Base-by-base conservation (phyloP, 2,329 filamentous ascomycete genomes). In the Ustulina deusta region DNA sequence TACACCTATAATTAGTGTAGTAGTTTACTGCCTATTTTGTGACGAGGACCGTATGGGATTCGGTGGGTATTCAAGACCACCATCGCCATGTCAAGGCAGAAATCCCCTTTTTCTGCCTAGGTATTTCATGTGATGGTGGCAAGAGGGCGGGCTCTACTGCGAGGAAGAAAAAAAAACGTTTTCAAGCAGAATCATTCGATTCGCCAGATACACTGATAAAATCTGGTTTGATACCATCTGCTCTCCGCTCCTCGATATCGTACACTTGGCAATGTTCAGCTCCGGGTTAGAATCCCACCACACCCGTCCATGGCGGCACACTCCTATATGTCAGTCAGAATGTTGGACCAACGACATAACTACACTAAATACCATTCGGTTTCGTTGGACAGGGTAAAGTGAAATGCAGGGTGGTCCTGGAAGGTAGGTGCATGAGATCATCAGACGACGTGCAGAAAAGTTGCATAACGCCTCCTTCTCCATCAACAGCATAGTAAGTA, bases 201-300 rank as follows among this genome's bases (percentile, higher is more conserved):
- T 15, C 36, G n/a, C 25, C 22, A 2, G 29, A 2, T 25, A 36
- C 10, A 17, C 61, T 11, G 29, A 54, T 38, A 52, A 40, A 61
- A 42, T 36, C 38, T 40, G 34, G 49, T 61, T 56, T 49, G 36
- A 54, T 11, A 32, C 40, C 42, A 52, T 36, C 52, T 20, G 42
- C 42, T 42, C n/a, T 17, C n/a, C 20, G 25, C 44, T 17, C 52
- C 27, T 40, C 42, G 11, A 56, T n/a, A n/a, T n/a, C n/a, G n/a
- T n/a, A n/a, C n/a, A n/a, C 68, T 69, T 69, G 68, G 68, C 68
- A 27, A n/a, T 59, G 20, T 65, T 69, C 68, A 69, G 68, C 68
- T 69, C 55, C 48, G 61, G 59, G 55, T 46, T 29, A 55, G 29
- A 62, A 62, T 65, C 22, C 52, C 22, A 69, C 65, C 36, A 46